Evolutionary conservation across 345 rosid genomes (phyloP), one percentile per base, ranked within the genome.

Genomic region (Anastatica hierochuntica): DNA sequence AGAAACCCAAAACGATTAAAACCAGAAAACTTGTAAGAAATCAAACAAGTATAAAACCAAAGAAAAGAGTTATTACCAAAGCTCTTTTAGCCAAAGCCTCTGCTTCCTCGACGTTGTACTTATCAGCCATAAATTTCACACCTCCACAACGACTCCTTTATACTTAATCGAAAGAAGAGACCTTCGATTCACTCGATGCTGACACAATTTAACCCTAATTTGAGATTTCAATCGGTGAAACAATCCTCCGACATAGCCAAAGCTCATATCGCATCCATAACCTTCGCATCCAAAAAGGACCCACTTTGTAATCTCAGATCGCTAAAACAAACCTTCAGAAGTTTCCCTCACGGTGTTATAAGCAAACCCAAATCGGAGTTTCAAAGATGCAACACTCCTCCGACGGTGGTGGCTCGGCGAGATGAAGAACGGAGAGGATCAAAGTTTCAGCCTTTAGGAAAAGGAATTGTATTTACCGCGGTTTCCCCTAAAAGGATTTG

Each of bases 81-180:
- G 87, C 94, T 52, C 68, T 74, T 63, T 57, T 82, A 46, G 95
- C 94, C 11, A 79, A 69, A 61, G 77, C 72, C 67, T 90, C 95
- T 8, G 95, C 94, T 17, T 83, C 75, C 68, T 84, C 88, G 26
- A 82, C 82, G 60, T 72, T 86, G 82, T 86, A 90, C 60, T 80
- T 83, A 64, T 86, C 95, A 56, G 61, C 72, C 61, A 61, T 63
- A 4, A 44, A 0, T 44, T 40, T 29, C 43, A 23, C 43, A 23
- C 50, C 56, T 44, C 39, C 40, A 30, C 30, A 49, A 8, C 16
- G 27, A 36, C 12, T 16, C 24, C 36, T 4, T 14, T 21, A 12
- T 1, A 16, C 17, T 24, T 8, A 12, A 36, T 12, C 45, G 26
- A 33, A 43, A 12, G 36, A 46, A 46, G 10, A 53, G 17, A 13